Conservation (phyloP, 306 rosid genomes). For the Vigna unguiculata region DNA sequence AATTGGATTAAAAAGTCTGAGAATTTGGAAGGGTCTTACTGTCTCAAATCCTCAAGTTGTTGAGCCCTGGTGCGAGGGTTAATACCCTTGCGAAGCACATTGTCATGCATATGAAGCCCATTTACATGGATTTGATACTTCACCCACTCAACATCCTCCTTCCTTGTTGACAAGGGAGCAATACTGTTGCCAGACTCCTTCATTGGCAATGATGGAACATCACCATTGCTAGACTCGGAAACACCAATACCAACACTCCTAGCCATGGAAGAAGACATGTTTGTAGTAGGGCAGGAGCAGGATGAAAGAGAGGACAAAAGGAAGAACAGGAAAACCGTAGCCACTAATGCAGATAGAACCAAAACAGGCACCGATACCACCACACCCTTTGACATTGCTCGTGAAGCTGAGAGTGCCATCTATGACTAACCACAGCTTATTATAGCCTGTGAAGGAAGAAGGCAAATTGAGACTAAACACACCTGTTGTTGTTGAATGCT, state of each 20-base stretch:
- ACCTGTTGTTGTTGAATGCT: neutral
- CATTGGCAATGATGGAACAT: constrained; percentile 41
- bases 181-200: constrained; percentile 39
- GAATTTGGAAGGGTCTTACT: constrained; percentile 53
- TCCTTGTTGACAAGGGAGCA: constrained; percentile 42
- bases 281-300: constrained; percentile 67
- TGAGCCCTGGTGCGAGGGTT: constrained; percentile 86
- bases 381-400: constrained; percentile 72
- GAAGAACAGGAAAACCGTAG: constrained; percentile 70
- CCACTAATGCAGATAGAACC: constrained; percentile 64
- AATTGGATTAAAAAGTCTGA: constrained; percentile 5
- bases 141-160: constrained; percentile 90
- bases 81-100: constrained; percentile 90
- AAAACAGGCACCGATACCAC: constrained; percentile 72
- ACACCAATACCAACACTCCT: neutral
- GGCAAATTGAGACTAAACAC: constrained; percentile 22
- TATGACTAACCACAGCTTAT: constrained; percentile 32
- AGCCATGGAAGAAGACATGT: constrained; percentile 24
- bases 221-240: constrained; percentile 20
- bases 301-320: constrained; percentile 75
- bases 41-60: constrained; percentile 82
- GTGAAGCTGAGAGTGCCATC: constrained; percentile 63
- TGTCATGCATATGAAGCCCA: constrained; percentile 86
- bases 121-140: constrained; percentile 76
- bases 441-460: constrained; percentile 28